These are phyloP conservation scores for Microcos paniculata DNA, from an alignment of 345 rosid genomes.

Conservation along the genomic window DNA sequence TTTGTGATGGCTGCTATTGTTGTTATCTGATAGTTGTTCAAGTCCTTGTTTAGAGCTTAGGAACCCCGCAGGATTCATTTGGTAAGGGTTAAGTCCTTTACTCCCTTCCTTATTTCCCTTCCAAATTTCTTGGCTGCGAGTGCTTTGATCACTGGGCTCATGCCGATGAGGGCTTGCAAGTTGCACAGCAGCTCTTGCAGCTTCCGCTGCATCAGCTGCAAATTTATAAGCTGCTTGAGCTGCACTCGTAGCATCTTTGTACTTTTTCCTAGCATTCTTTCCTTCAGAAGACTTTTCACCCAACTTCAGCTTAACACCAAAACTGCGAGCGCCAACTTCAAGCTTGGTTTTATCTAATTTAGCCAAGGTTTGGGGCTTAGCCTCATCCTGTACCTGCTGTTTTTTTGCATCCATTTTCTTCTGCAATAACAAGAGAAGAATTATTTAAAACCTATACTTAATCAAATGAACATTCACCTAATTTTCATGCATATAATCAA, in stretches of 20 bases:
- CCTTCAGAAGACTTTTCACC: background rate
- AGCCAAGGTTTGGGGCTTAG: background rate
- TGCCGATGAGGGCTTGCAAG: background rate
- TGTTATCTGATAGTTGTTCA: background rate
- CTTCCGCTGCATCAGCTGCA: slow-evolving; percentile 11
- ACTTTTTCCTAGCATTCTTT: background rate
- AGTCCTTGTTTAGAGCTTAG: background rate
- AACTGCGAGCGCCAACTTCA: background rate
- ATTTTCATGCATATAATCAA: background rate
- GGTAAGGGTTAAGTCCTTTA: background rate
- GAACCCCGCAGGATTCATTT: background rate
- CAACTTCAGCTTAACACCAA: background rate
- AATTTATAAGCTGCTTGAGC: slow-evolving; percentile 5
- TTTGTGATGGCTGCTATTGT: background rate
- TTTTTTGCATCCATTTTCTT: background rate
- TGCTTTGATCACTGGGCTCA: background rate
- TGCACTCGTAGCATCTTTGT: background rate
- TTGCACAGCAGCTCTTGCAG: slow-evolving; percentile 6
- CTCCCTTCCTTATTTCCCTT: background rate
- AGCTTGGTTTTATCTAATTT: background rate
- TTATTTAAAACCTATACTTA: background rate
- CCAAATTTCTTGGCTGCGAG: background rate
- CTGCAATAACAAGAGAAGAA: background rate
- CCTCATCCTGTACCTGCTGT: background rate
- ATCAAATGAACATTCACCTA: background rate